Evolutionary conservation across 2,329 filamentous ascomycete genomes (phyloP), one percentile per base, ranked within the genome.

Genomic region (Scolecobasidium constrictum): DNA sequence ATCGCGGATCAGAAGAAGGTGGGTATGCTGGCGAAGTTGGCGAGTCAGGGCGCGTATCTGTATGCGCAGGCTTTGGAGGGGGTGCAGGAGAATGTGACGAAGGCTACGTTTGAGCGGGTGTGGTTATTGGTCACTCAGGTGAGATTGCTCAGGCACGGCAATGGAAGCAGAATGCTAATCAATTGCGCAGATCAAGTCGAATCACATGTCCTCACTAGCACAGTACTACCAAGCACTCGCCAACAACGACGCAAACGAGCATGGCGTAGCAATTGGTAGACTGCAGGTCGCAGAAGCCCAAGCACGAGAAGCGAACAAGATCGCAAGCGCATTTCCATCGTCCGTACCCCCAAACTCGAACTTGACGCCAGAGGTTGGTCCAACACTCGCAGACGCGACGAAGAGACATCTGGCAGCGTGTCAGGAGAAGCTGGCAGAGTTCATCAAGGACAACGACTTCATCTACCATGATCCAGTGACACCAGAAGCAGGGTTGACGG

Each of bases 401-500:
- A 94, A 86, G 59, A 77, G 87, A 47, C 90, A 96, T 53, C 64
- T 84, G 20, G 71, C 83, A 0, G 81, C 78, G 22, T 81, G 94
- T 3, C 83, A 94, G 57, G 83, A 90, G 48, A 88, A 84, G 58
- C 67, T 94, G 17, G 69, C 70, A 15, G 80, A 85, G 47, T 72
- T 88, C 39, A 72, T 75, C 51, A 94, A 94, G 55, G 92, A 98
- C 61, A 98, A 98, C 52, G 92, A 98, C 58, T 96, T 92, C 61
- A 94, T 98, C 58, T 98, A 98, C 57, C 92, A 98, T 58, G 86
- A 96, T 53, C 81, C 78, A 2, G 81, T 98, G 2, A 90, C 92
- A 0, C 80, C 81, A 7, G 87, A 95, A 60, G 84, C 87, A 3
- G 82, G 81, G 20, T 67, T 98, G 11, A 68, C 85, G 1, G 74